These are phyloP conservation scores for Proliferodiscus dingleyae DNA, from an alignment of 2,329 filamentous ascomycete genomes.

Conservation along the genomic window DNA sequence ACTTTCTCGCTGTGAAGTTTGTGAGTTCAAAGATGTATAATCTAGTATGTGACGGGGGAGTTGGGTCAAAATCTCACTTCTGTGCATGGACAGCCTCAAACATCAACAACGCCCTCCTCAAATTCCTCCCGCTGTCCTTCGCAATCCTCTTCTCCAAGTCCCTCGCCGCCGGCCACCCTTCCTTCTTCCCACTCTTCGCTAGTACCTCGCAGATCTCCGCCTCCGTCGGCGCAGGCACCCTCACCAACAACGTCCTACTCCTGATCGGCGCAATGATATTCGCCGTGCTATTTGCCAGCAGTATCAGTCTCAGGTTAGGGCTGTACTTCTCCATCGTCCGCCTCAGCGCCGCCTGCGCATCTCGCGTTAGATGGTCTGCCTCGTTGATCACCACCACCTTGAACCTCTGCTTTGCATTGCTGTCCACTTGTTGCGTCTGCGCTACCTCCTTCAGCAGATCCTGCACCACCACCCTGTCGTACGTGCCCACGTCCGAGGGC, in stretches of 20 bases:
- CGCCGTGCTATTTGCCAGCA: slow-evolving; percentile 91
- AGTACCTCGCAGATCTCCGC: slow-evolving; percentile 79
- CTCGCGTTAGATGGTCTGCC: slow-evolving; percentile 86
- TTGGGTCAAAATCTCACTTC: too few species aligned
- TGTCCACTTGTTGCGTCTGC: slow-evolving; percentile 97
- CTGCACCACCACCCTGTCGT: slow-evolving; percentile 92
- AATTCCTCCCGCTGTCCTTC: slow-evolving; percentile 82
- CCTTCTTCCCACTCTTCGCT: slow-evolving; percentile 65
- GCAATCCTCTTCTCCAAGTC: slow-evolving; percentile 81
- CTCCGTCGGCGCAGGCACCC: slow-evolving; percentile 84
- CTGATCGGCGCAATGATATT: slow-evolving; percentile 99
- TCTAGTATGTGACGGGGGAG: slow-evolving; percentile 12
- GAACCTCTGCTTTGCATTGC: slow-evolving; percentile 84
- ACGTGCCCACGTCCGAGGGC: slow-evolving; percentile 91
- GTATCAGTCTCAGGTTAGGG: slow-evolving; percentile 84
- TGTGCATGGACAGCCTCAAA: slow-evolving; percentile 96
- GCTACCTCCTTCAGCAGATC: slow-evolving; percentile 96
- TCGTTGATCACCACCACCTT: slow-evolving; percentile 99
- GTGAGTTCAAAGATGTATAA: slow-evolving; percentile 5
- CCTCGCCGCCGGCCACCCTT: slow-evolving; percentile 74
- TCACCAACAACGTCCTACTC: slow-evolving; percentile 82
- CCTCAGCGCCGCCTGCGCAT: slow-evolving; percentile 91
- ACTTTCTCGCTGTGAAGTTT: slow-evolving; percentile 71
- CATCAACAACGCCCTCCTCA: slow-evolving; percentile 89
- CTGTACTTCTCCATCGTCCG: slow-evolving; percentile 99